Evolutionary conservation across 192 early-diverging fungal genomes (phyloP), one percentile per base, ranked within the genome.

Genomic region (Backusella psychrophila): DNA sequence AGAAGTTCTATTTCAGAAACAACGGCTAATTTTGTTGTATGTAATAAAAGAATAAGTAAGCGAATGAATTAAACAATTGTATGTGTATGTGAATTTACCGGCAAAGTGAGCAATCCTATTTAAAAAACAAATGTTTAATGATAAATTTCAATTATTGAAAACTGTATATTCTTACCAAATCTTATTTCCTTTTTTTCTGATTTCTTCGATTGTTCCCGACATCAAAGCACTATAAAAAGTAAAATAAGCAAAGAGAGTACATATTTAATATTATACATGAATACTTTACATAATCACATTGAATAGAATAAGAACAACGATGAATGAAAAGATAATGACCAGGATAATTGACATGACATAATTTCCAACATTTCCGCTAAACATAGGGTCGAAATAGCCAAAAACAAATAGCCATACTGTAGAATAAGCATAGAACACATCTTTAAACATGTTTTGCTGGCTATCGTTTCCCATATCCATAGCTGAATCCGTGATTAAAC

Each of bases 241-340:
- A 59, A 11, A 59, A 59, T 23, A 59, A 59, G 53, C 9, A 59
- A 59, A 59, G 6, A 26, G 21, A 2, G 53, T 3, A 3, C 19
- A 6, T 4, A 26, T 59, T 26, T 12, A 59, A 59, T 0, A 26
- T 11, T 26, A 59, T 23, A 21, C 9, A 26, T 59, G 53, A 8
- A 74, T 65, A 23, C 15, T 35, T 67, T 75, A 75, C 73, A 75
- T 75, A 14, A 75, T 12, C 39, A 75, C 66, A n/a, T 75, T 75
- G 21, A 75, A 67, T 19, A 75, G 41, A 44, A 75, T 67, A 41
- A 75, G 29, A 6, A 41, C 39, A 4, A 41, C 41, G 2, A 31
- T 67, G 41, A 67, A 49, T 19, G 65, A 67, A 42, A 75, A 65
- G 12, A 67, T 14, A n/a, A 75, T 15, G 6, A 11, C 0, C 11